These are phyloP conservation scores for Epichloe aotearoae DNA, from an alignment of 2,329 filamentous ascomycete species.

Conservation along the genomic window DNA sequence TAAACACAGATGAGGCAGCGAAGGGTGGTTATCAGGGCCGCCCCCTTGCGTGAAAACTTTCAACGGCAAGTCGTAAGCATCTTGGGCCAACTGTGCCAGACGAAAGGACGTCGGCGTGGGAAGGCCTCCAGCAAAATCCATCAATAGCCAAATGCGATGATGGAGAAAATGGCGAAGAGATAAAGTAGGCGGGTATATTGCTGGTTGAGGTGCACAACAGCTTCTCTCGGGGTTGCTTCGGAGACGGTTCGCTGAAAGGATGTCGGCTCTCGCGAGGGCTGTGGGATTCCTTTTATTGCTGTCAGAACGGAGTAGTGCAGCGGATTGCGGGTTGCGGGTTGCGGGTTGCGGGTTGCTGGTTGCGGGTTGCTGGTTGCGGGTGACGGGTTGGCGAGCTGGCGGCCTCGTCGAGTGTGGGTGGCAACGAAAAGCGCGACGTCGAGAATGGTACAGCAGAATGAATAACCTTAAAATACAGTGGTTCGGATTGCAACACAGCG, in stretches of 20 bases:
- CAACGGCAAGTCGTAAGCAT: constrained; percentile 29
- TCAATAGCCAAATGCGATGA: constrained; percentile 7
- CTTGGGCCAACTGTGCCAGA: constrained; percentile 23
- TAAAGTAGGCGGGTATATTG: background rate
- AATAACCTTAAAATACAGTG: constrained; percentile 9
- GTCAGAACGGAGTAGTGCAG: background rate
- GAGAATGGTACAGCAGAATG: constrained; percentile 1
- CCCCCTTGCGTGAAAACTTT: constrained; percentile 24
- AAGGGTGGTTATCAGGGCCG: constrained; percentile 43
- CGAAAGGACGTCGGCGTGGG: constrained; percentile 33
- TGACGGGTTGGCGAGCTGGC: background rate
- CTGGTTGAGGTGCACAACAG: background rate
- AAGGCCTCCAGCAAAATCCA: constrained; percentile 25
- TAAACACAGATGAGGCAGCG: constrained; percentile 56
- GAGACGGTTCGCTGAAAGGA: background rate
- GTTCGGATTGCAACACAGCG: background rate
- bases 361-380: background rate
- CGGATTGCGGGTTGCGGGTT: background rate
- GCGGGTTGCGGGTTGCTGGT: background rate
- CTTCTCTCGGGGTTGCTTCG: background rate
- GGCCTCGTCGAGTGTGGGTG: background rate
- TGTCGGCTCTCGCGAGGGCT: background rate
- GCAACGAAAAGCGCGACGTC: background rate
- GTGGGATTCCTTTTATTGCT: background rate
- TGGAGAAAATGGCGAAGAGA: background rate